Base-by-base conservation (phyloP, 768 basidiomycete genomes). In the Lactarius hatsudake region DNA sequence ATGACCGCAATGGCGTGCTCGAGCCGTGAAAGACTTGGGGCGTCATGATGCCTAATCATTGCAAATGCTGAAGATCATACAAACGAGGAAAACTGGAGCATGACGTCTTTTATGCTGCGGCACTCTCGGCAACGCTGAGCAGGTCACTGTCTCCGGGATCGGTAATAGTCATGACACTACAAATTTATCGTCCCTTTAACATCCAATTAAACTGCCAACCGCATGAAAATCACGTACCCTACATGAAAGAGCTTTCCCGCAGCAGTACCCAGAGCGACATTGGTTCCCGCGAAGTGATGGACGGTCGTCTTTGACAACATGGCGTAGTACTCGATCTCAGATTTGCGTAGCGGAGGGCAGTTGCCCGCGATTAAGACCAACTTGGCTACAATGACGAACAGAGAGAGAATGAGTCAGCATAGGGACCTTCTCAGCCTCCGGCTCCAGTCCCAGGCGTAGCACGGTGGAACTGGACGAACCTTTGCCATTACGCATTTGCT, bases 161-260 rank as follows among this genome's bases (percentile, higher is more conserved):
- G 73, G 87, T 83, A 79, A 99, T 87, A 72, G 95, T 95, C 95
- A 98, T 97, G 76, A 98, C 93, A 84, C 96, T 95, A 69, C 60
- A 36, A 23, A 18, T 7, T 36, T 12, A 20, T 51, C 6, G 34
- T n/a, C 57, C 30, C 6, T 42, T 63, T 32, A 63, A 26, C 15
- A 67, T 32, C 5, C 18, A 45, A 32, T 54, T 26, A 34, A 18
- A 26, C 18, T 1, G 28, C 48, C 30, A 17, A 7, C 2, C 20
- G 18, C 6, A 61, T 36, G 54, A 64, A 77, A 57, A 30, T 17
- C 20, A 79, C 84, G 61, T 63, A 94, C 93, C 94, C 96, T 68
- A 98, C 96, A 73, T 96, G 94, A 93, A 98, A 99, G 72, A 98
- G 89, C 82, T 96, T 96, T 78, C 97, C 97, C 67, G 97, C 96